Evolutionary conservation across 2,329 filamentous ascomycete species (phyloP).

Genomic region (Colletotrichum musae): DNA sequence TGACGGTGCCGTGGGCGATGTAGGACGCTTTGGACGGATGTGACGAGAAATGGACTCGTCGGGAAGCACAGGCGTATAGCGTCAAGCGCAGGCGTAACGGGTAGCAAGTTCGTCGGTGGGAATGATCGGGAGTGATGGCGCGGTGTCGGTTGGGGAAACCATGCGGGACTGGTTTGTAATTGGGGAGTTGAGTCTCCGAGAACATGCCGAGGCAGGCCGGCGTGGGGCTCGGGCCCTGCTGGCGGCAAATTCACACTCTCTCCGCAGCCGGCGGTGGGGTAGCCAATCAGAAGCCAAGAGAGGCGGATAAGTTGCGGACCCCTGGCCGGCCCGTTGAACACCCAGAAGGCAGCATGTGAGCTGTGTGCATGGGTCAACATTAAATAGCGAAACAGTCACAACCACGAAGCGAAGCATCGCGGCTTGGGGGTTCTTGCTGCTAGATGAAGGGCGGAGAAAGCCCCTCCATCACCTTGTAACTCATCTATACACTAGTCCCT

Average conservation of each 20-base stretch:
- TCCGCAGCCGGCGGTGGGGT: constrained; percentile 40
- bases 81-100: not conserved
- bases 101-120: not conserved
- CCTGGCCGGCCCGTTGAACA: not conserved
- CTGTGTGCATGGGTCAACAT: constrained; percentile 24
- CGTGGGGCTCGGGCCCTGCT: constrained; percentile 32
- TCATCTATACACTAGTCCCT: too few species aligned
- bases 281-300: constrained; percentile 20
- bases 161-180: constrained; percentile 29
- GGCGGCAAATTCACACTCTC: constrained; percentile 29
- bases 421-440: not conserved
- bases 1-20: constrained; percentile 43
- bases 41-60: not conserved
- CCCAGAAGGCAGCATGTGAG: constrained; percentile 31
- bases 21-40: not conserved
- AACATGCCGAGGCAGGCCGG: constrained; percentile 40
- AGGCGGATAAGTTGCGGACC: constrained; percentile 10
- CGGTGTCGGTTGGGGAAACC: constrained; percentile 5
- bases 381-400: constrained; percentile 2
- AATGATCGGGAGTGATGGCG: not conserved
- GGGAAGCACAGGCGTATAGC: not conserved
- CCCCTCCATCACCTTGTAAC: too few species aligned
- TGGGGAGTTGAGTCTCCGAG: constrained; percentile 30
- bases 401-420: not conserved
- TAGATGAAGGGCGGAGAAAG: not conserved